Evolutionary conservation across 495 filamentous ascomycete genomes (phyloP).

Genomic region (Hyaloscypha bicolor): DNA sequence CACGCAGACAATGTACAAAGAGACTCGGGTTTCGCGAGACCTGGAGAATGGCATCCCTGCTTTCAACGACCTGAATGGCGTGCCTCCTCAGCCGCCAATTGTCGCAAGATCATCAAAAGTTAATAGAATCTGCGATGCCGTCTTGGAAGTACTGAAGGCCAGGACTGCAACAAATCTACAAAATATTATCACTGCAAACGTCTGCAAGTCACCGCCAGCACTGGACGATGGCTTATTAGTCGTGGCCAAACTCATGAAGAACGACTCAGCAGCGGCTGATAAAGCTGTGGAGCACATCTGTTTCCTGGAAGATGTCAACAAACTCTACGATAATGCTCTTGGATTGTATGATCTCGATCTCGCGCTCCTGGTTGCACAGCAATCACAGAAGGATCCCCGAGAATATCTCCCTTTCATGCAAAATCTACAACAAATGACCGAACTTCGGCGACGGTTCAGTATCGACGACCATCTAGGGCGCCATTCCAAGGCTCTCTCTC

Average conservation of each 20-base stretch:
- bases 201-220: conserved; percentile 90
- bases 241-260: conserved; percentile 70
- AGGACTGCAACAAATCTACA: conserved; percentile 74
- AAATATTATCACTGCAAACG: conserved; percentile 91
- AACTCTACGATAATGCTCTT: conserved; percentile 87
- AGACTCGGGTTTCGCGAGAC: conserved; percentile 57
- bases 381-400: conserved; percentile 92
- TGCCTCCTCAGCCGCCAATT: background rate
- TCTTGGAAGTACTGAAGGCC: conserved; percentile 66
- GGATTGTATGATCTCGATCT: conserved; percentile 91
- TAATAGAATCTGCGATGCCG: conserved; percentile 86
- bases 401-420: conserved; percentile 96
- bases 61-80: conserved; percentile 12
- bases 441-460: conserved; percentile 69
- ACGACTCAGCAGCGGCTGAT: conserved; percentile 70
- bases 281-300: conserved; percentile 93
- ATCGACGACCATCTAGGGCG: conserved; percentile 88
- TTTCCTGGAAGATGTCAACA: conserved; percentile 91
- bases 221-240: conserved; percentile 83
- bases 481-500: conserved; percentile 71
- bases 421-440: conserved; percentile 72
- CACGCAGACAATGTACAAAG: conserved; percentile 88
- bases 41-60: conserved; percentile 27
- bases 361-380: conserved; percentile 86
- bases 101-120: conserved; percentile 57